Evolutionary conservation across 2,329 filamentous ascomycete species (phyloP), one percentile per base, ranked within the genome.

Genomic region (Trichophyton verrucosum): DNA sequence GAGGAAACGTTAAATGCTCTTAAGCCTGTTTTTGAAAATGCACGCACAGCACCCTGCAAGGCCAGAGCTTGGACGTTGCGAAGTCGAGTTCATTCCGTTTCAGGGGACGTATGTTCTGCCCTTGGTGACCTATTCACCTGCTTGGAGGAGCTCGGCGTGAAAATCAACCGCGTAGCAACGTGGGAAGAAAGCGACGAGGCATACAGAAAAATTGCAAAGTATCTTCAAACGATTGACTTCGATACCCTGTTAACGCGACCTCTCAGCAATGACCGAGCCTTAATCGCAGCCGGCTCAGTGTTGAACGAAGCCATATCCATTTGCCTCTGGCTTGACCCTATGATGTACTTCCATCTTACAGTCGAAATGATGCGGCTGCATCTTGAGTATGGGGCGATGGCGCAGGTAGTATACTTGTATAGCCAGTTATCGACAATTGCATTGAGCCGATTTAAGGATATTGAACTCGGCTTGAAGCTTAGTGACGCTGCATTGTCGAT

Each of bases 11-110:
- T 86, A 47, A 77, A 79, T 30, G 75, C 92, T n/a, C 80, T 96
- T 11, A 74, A 82, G 22, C 82, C 81, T 2, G 83, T 95, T 3
- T 88, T 94, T 66, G 72, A 76, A 36, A 82, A 88, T 66, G 89
- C 88, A 0, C 85, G 81, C 65, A 85, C 85, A 17, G 76, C 88
- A 0, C 81, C 88, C 4, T 91, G 95, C 72, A 94, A 89, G 74
- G 88, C 89, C 1, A 86, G 88, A 7, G 89, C 89, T 0, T 95
- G 87, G 76, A 86, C 96, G 46, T 77, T 96, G 40, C 86, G 90
- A 70, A 91, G 89, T 4, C 84, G 90, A 57, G 86, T 96, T 53
- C 84, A 86, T 67, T 84, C 87, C 1, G 85, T 91, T 68, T 81
- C 81, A 60, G 90, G 91, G 1, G 84, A 95, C 65, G 83, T 85